A percentile compares a stretch with the other conserved stretches of the same genome.
These are phyloP conservation scores for Leishmania tropica DNA, from an alignment of 208 protist genomes.

Conservation along the genomic window DNA sequence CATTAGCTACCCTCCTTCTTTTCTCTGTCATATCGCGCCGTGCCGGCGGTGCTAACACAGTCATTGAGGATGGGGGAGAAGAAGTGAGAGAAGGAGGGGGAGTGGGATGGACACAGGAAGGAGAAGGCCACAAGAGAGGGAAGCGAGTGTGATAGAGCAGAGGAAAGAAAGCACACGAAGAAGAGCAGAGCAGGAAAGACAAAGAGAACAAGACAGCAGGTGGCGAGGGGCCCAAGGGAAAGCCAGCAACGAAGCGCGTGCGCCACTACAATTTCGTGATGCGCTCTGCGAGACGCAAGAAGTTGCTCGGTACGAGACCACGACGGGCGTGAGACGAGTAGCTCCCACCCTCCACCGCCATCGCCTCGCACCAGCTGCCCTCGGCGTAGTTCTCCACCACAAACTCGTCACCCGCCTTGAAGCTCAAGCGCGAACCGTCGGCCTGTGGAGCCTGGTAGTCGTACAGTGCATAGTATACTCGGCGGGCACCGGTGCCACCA, in stretches of 20 bases:
- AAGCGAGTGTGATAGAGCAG: not conserved
- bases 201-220: not conserved
- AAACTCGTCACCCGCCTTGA: slow-evolving; percentile 85
- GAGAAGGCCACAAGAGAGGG: not conserved
- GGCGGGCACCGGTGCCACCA: slow-evolving; percentile 13
- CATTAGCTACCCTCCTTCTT: not conserved
- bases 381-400: slow-evolving; percentile 74
- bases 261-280: slow-evolving; percentile 40
- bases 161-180: not conserved
- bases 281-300: slow-evolving; percentile 60
- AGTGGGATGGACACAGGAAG: not conserved
- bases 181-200: not conserved
- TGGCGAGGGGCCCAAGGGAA: not conserved
- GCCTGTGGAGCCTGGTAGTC: slow-evolving; percentile 57
- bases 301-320: slow-evolving; percentile 80
- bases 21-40: too few relatives aligned
- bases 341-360: slow-evolving; percentile 27
- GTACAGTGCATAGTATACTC: slow-evolving; percentile 72
- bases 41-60: not conserved
- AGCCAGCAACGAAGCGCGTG: not conserved
- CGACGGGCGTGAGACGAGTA: slow-evolving; percentile 22
- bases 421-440: slow-evolving; percentile 55
- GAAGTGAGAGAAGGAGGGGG: not conserved
- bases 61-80: too few relatives aligned
- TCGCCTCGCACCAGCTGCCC: slow-evolving; percentile 73